These are phyloP conservation scores for Fusarium lateritium DNA, from an alignment of 2,329 filamentous ascomycete genomes.

Conservation along the genomic window DNA sequence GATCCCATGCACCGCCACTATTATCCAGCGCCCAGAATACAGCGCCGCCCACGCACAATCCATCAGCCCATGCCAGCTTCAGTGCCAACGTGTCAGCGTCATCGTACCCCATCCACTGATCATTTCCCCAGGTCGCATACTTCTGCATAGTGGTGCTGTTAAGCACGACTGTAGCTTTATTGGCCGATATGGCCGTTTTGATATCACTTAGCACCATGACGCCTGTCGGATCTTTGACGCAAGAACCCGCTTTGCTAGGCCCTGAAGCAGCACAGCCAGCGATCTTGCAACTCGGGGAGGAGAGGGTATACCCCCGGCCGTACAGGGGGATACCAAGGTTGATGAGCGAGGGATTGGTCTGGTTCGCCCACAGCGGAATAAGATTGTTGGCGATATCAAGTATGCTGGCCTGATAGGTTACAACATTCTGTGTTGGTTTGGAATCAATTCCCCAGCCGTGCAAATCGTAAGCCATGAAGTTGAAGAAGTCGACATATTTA, in stretches of 20 bases:
- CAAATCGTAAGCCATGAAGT: conserved; percentile 21
- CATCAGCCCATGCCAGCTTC: conserved; percentile 14
- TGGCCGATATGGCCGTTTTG: conserved; percentile 5
- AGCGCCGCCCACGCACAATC: conserved; percentile 10
- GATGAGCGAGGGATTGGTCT: conserved; percentile 9
- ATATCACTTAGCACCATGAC: conserved; percentile 17
- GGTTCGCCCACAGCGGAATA: conserved; percentile 12
- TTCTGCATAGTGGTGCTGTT: conserved; percentile 13
- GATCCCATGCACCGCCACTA: conserved; percentile 5
- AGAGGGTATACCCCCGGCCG: conserved; percentile 15
- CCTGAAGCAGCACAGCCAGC: conserved; percentile 9
- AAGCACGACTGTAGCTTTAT: conserved; percentile 3
- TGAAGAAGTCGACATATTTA: conserved; percentile 11
- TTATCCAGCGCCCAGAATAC: conserved; percentile 18
- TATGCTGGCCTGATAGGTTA: conserved; percentile 9
- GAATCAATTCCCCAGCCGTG: conserved; percentile 16
- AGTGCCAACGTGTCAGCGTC: conserved; percentile 15
- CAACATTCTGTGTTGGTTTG: neutral
- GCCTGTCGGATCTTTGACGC: conserved; percentile 14
- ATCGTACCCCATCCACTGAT: conserved; percentile 16
- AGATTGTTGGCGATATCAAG: conserved; percentile 11
- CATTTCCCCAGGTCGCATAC: conserved; percentile 10
- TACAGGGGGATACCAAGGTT: conserved; percentile 12
- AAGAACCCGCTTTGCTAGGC: conserved; percentile 11
- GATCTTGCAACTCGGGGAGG: neutral